These are phyloP conservation scores for Penicillium waksmanii DNA, from an alignment of 495 filamentous ascomycete species.

Conservation along the genomic window DNA sequence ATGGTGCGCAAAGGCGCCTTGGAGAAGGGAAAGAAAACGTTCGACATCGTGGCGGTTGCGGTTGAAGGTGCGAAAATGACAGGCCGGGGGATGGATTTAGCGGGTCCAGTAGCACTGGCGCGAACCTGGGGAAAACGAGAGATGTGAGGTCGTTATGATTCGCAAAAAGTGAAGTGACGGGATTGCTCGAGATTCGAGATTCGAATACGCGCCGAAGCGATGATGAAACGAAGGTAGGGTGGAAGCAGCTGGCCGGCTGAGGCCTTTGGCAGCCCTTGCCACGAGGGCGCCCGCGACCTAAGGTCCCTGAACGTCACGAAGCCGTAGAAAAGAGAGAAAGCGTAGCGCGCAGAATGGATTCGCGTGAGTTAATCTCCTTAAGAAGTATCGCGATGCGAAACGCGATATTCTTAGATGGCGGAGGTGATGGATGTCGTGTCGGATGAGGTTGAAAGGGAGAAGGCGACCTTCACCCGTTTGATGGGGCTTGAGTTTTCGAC, in stretches of 20 bases:
- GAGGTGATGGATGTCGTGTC: constrained; percentile 38
- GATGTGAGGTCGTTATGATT: constrained; percentile 19
- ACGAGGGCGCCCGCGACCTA: constrained; percentile 57
- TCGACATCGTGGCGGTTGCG: constrained; percentile 73
- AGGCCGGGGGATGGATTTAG: constrained; percentile 15
- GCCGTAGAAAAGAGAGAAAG: constrained; percentile 38
- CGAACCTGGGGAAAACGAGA: constrained; percentile 19
- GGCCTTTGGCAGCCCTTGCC: constrained; percentile 59
- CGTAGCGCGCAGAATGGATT: constrained; percentile 23
- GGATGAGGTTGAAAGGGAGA: constrained; percentile 48
- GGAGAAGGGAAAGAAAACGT: constrained; percentile 87
- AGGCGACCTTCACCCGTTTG: constrained; percentile 44
- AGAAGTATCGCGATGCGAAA: constrained; percentile 48
- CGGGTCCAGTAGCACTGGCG: constrained; percentile 13
- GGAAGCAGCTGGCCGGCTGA: constrained; percentile 50
- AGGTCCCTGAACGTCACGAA: constrained; percentile 45
- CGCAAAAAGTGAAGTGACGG: constrained; percentile 29
- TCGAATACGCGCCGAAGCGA: constrained; percentile 32
- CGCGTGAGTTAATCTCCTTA: constrained; percentile 30
- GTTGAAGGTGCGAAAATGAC: constrained; percentile 25
- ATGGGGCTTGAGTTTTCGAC: constrained; percentile 53
- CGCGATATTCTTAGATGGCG: constrained; percentile 45
- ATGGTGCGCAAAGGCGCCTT: constrained; percentile 94
- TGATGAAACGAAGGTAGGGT: constrained; percentile 40
- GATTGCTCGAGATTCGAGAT: constrained; percentile 18